A percentile compares a stretch with the other conserved stretches of the same genome.
phyloP scores from a whole-genome alignment of 2,329 filamentous ascomycete genomes.

The Fusarium coffeatum region DNA sequence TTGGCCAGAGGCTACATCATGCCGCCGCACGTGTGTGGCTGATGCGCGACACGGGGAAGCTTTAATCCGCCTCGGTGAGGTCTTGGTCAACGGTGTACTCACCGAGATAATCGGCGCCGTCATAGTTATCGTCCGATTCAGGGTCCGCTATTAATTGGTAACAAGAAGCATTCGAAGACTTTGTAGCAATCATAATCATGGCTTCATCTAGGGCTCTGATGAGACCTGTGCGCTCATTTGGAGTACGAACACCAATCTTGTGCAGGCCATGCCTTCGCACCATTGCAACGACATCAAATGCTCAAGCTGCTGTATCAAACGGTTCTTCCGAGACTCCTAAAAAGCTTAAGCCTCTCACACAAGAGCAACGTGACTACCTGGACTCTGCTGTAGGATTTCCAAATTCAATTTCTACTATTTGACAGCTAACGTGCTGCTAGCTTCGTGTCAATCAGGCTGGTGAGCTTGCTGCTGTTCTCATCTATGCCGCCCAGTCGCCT shows the following conservation, averaged over 20 bases:
- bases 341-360: slow-evolving; percentile 70
- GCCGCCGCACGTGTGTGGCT: slow-evolving; percentile 42
- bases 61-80: slow-evolving; percentile 44
- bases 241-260: slow-evolving; percentile 23
- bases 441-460: slow-evolving; percentile 97
- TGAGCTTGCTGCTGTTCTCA: slow-evolving; percentile 94
- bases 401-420: neutral
- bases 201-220: slow-evolving; percentile 33
- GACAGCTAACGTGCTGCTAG: slow-evolving; percentile 52
- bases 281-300: slow-evolving; percentile 39
- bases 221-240: slow-evolving; percentile 31
- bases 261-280: slow-evolving; percentile 34
- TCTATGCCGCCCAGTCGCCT: slow-evolving; percentile 90
- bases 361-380: slow-evolving; percentile 78
- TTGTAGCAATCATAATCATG: slow-evolving; percentile 32
- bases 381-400: slow-evolving; percentile 71
- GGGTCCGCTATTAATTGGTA: slow-evolving; percentile 22
- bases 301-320: slow-evolving; percentile 34
- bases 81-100: slow-evolving; percentile 10
- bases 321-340: slow-evolving; percentile 46
- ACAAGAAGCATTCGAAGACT: slow-evolving; percentile 3
- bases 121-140: slow-evolving; percentile 44
- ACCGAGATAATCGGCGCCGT: slow-evolving; percentile 36
- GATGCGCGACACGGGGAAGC: slow-evolving; percentile 36
- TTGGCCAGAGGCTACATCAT: slow-evolving; percentile 46